Evolutionary conservation across 164 flowering plant genomes (phyloP).

Genomic region (Sextonia rubra): DNA sequence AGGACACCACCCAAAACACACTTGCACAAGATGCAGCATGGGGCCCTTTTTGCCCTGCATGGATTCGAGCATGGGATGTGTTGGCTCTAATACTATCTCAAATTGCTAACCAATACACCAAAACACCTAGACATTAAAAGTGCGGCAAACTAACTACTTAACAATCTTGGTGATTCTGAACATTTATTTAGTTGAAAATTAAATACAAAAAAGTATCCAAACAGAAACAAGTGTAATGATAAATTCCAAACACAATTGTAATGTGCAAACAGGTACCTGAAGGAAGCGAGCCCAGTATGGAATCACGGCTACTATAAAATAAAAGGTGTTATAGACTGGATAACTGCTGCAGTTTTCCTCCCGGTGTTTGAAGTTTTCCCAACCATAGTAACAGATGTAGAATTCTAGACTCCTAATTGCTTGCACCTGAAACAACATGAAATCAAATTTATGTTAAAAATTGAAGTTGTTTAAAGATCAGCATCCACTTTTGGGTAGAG

Average conservation of each 20-base stretch:
- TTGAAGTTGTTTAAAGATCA: not conserved
- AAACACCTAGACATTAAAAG: constrained; percentile 5
- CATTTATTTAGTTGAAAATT: too few species aligned
- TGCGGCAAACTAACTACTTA: too few species aligned
- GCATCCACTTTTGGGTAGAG: too few species aligned
- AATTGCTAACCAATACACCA: too few species aligned
- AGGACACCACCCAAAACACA: too few species aligned
- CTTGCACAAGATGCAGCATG: too few species aligned
- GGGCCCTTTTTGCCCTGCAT: too few species aligned
- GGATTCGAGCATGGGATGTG: too few species aligned
- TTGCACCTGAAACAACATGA: constrained; percentile 47
- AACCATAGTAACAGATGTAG: constrained; percentile 62
- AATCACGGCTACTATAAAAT: constrained; percentile 2
- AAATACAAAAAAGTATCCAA: too few species aligned
- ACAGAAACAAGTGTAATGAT: not conserved
- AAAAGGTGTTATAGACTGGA: not conserved
- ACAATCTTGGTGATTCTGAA: too few species aligned
- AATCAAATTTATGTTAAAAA: not conserved
- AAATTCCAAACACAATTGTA: not conserved
- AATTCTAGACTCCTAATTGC: constrained; percentile 63
- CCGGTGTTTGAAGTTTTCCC: not conserved
- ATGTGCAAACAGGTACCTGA: constrained; percentile 16
- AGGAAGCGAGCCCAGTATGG: constrained; percentile 29
- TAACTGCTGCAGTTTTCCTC: not conserved
- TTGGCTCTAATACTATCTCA: too few species aligned